These are phyloP conservation scores for Phytophthora tubulina DNA, from an alignment of 352 stramenopile species.

Conservation along the genomic window DNA sequence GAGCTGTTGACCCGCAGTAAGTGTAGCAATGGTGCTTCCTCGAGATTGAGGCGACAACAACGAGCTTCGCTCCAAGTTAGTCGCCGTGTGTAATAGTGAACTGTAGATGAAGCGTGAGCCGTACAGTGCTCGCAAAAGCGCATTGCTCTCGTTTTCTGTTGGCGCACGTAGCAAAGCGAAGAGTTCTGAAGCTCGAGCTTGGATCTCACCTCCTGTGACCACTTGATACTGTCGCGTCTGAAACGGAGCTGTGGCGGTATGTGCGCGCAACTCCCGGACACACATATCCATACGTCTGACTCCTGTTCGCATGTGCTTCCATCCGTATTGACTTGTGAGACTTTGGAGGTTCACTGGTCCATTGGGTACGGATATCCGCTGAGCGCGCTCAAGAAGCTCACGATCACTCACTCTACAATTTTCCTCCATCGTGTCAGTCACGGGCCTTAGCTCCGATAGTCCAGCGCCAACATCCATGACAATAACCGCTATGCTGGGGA, in stretches of 20 bases:
- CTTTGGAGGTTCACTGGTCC: slow-evolving; percentile 21
- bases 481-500: no score
- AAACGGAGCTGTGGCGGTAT: slow-evolving; percentile 9
- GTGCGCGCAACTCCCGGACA: neutral
- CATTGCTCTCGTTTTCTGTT: slow-evolving; percentile 42
- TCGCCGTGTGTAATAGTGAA: slow-evolving; percentile 36
- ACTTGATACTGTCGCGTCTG: slow-evolving; percentile 28
- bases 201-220: slow-evolving; percentile 28
- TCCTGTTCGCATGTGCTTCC: slow-evolving; percentile 25
- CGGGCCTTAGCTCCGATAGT: no score
- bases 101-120: slow-evolving; percentile 44
- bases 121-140: slow-evolving; percentile 25
- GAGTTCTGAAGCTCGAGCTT: slow-evolving; percentile 18
- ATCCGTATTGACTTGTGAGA: slow-evolving; percentile 17
- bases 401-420: slow-evolving; percentile 31
- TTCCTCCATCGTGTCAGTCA: neutral
- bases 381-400: slow-evolving; percentile 38
- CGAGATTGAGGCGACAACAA: slow-evolving; percentile 1
- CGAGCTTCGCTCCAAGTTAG: slow-evolving; percentile 9
- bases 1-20: slow-evolving; percentile 24
- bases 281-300: slow-evolving; percentile 26
- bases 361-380: slow-evolving; percentile 23
- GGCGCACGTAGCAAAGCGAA: slow-evolving; percentile 33
- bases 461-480: no score
- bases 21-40: neutral